Evolutionary conservation across 2,329 filamentous ascomycete genomes (phyloP).

Genomic region (Chaetoscypha palmicola): DNA sequence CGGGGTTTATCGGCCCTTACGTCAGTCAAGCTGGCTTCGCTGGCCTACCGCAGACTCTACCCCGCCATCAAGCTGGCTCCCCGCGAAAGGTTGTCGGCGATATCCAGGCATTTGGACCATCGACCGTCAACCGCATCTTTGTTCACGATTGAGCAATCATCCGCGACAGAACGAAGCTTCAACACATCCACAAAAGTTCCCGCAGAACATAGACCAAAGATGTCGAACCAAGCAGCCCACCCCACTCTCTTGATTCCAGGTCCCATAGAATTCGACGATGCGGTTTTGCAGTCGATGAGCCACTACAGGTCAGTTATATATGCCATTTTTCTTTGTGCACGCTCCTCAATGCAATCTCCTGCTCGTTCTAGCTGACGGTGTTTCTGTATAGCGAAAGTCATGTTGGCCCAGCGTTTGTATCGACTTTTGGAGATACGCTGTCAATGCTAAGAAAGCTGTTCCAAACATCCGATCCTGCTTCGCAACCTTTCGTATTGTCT

Average conservation of each 20-base stretch:
- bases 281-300: constrained; percentile 87
- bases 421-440: constrained; percentile 83
- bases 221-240: constrained; percentile 57
- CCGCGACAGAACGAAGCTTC: constrained; percentile 13
- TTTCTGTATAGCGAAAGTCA: constrained; percentile 88
- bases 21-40: too few relatives aligned
- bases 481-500: constrained; percentile 89
- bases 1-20: too few relatives aligned
- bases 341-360: too few relatives aligned
- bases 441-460: constrained; percentile 87
- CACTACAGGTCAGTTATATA: constrained; percentile 67
- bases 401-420: constrained; percentile 82
- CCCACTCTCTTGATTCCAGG: constrained; percentile 87
- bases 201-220: constrained; percentile 28
- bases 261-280: constrained; percentile 98
- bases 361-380: too few relatives aligned
- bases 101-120: constrained; percentile 33
- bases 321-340: background rate
- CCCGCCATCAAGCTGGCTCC: constrained; percentile 25
- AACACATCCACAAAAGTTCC: constrained; percentile 14
- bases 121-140: constrained; percentile 28
- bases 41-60: constrained; percentile 1
- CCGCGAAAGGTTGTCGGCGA: constrained; percentile 31
- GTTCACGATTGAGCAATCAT: constrained; percentile 19
- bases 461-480: constrained; percentile 72